Conservation (phyloP, 2,329 filamentous ascomycete genomes). For the Hysterium pulicare region DNA sequence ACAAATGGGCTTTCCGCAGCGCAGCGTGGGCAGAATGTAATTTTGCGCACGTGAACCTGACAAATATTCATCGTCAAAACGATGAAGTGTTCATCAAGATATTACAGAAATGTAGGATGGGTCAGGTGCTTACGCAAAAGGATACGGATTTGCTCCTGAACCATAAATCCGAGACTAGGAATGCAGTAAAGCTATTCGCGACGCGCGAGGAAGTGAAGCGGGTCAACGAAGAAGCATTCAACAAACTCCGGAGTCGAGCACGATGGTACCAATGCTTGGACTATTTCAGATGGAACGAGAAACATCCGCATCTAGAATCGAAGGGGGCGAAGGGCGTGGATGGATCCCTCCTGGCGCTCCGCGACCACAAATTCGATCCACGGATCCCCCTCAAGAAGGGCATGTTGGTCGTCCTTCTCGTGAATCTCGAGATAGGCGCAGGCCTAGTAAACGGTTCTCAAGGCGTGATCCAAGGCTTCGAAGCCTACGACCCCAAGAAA, state of each 20-base stretch:
- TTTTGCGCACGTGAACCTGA: slow-evolving; percentile 54
- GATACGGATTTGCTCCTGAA: slow-evolving; percentile 47
- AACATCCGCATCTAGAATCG: slow-evolving; percentile 19
- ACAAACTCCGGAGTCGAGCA: slow-evolving; percentile 21
- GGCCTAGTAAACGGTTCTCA: slow-evolving; percentile 37
- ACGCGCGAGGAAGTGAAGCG: slow-evolving; percentile 34
- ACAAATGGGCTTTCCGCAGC: slow-evolving; percentile 62
- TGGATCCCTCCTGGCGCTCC: slow-evolving; percentile 33
- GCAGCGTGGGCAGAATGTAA: slow-evolving; percentile 53
- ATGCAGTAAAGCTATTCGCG: slow-evolving; percentile 47
- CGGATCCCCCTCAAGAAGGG: slow-evolving; percentile 47
- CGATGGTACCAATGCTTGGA: slow-evolving; percentile 38
- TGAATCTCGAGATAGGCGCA: slow-evolving; percentile 42
- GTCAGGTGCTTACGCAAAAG: slow-evolving; percentile 32
- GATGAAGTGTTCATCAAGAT: slow-evolving; percentile 54
- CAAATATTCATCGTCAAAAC: slow-evolving; percentile 55
- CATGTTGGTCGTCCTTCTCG: slow-evolving; percentile 53
- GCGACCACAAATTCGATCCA: slow-evolving; percentile 48
- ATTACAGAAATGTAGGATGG: slow-evolving; percentile 54
- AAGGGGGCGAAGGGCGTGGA: slow-evolving; percentile 11
- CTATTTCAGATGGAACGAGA: slow-evolving; percentile 38
- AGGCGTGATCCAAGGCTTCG: slow-evolving; percentile 34
- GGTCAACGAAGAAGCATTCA: slow-evolving; percentile 34
- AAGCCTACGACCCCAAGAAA: slow-evolving; percentile 27
- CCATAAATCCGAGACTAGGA: slow-evolving; percentile 40